Conservation (phyloP, 1,139 yeast species). For the Candida sp. region DNA sequence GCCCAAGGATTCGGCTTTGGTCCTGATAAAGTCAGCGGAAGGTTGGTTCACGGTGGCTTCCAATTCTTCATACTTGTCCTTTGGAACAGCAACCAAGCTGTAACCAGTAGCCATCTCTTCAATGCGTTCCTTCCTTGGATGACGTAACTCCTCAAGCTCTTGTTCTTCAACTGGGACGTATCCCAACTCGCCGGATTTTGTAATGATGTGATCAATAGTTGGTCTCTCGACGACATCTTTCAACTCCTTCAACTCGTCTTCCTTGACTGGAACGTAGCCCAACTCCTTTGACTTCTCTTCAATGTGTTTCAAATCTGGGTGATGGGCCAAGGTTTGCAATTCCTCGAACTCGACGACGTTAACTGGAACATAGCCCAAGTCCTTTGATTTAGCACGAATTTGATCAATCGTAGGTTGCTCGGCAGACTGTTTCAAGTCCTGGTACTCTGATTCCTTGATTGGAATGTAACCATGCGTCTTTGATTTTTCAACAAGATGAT, state of each 20-base stretch:
- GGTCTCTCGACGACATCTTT: slow-evolving; percentile 12
- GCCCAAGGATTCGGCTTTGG: slow-evolving; percentile 16
- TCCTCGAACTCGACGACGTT: slow-evolving; percentile 12
- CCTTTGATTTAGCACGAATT: slow-evolving; percentile 16
- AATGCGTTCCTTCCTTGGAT: slow-evolving; percentile 25
- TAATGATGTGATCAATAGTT: slow-evolving; percentile 13
- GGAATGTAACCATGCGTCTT: slow-evolving; percentile 16
- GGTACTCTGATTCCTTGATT: slow-evolving; percentile 21
- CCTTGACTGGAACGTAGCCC: not conserved
- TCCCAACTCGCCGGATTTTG: slow-evolving; percentile 17
- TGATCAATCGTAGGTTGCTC: slow-evolving; percentile 23
- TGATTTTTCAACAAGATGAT: slow-evolving; percentile 16
- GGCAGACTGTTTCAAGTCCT: slow-evolving; percentile 11
- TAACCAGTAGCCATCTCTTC: slow-evolving; percentile 20
- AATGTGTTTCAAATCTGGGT: slow-evolving; percentile 32
- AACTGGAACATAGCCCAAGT: slow-evolving; percentile 4
- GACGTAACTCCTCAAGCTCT: slow-evolving; percentile 17
- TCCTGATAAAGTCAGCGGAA: slow-evolving; percentile 19
- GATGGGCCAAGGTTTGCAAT: slow-evolving; percentile 16
- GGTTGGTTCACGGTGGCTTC: slow-evolving; percentile 18
- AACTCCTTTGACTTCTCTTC: slow-evolving; percentile 19
- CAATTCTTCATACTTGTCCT: slow-evolving; percentile 22
- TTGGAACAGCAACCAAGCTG: slow-evolving; percentile 28
- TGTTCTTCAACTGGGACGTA: slow-evolving; percentile 19
- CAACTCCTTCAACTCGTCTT: slow-evolving; percentile 12